These are phyloP conservation scores for Myochromella boudieri DNA, from an alignment of 768 basidiomycete species.

Conservation along the genomic window DNA sequence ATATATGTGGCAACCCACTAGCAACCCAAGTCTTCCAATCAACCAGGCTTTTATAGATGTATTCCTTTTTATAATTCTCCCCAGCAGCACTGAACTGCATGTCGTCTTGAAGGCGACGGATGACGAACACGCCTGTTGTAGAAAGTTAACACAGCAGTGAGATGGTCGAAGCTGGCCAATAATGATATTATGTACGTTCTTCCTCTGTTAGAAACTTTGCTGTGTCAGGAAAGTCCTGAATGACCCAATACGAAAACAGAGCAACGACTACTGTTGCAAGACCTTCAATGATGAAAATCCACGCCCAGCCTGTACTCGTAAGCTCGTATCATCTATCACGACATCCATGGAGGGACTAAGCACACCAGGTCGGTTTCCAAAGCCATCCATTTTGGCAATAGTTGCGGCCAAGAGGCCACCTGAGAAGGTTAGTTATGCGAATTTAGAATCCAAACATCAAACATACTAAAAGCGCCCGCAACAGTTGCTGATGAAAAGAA, in stretches of 20 bases:
- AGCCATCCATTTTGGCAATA: slow-evolving; percentile 69
- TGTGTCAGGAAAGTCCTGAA: slow-evolving; percentile 77
- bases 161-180: background rate
- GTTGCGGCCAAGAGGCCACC: slow-evolving; percentile 67
- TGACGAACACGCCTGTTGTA: slow-evolving; percentile 53
- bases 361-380: slow-evolving; percentile 58
- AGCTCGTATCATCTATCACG: background rate
- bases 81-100: slow-evolving; percentile 66
- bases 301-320: slow-evolving; percentile 47
- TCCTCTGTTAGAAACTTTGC: slow-evolving; percentile 66
- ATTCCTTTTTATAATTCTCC: slow-evolving; percentile 50
- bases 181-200: slow-evolving; percentile 45
- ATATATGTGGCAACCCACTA: slow-evolving; percentile 43
- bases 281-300: slow-evolving; percentile 79
- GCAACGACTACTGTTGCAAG: slow-evolving; percentile 62
- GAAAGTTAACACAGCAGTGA: background rate
- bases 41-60: slow-evolving; percentile 56
- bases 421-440: slow-evolving; percentile 18
- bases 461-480: slow-evolving; percentile 71
- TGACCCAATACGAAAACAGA: slow-evolving; percentile 64
- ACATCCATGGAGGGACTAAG: slow-evolving; percentile 30
- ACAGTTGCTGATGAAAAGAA: slow-evolving; percentile 84
- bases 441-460: background rate
- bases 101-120: slow-evolving; percentile 65
- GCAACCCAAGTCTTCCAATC: slow-evolving; percentile 78